Percentiles rank a stretch among this genome's conserved stretches.
Evolutionary conservation across 306 rosid species (phyloP).

Genomic region (Myrica gale): DNA sequence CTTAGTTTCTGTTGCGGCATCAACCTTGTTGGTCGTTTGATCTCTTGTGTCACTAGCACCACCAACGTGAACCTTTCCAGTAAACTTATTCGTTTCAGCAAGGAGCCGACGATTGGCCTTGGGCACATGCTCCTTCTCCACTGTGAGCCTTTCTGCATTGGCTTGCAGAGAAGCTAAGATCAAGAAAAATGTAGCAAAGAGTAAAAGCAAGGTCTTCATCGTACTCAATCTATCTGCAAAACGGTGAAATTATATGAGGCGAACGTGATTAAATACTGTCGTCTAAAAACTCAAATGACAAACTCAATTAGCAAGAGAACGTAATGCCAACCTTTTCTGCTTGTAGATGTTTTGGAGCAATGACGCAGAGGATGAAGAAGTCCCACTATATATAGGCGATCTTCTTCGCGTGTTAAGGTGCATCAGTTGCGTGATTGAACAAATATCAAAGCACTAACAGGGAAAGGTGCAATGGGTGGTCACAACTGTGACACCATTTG

Average conservation of each 20-base stretch:
- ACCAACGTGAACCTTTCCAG: no score
- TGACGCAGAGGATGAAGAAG: no score
- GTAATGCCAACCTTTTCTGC: background rate
- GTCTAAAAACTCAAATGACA: background rate
- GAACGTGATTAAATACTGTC: no score
- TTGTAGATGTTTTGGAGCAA: background rate
- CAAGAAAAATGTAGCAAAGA: constrained; percentile 10
- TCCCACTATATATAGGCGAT: background rate
- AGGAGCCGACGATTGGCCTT: no score
- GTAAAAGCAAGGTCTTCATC: constrained; percentile 11
- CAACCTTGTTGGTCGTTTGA: no score
- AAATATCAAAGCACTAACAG: background rate
- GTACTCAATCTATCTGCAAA: background rate
- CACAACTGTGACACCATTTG: constrained; percentile 1
- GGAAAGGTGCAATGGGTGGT: constrained; percentile 10
- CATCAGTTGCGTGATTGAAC: background rate
- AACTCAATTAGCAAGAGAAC: background rate
- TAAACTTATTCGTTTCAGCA: no score
- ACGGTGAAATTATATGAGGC: no score
- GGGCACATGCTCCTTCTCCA: no score
- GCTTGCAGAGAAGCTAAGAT: constrained; percentile 2
- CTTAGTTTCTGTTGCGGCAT: no score
- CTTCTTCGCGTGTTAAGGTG: background rate
- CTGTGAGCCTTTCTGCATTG: background rate
- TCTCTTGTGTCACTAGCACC: no score